Conservation (phyloP, 495 filamentous ascomycete genomes). For the Aspergillus affinis region DNA sequence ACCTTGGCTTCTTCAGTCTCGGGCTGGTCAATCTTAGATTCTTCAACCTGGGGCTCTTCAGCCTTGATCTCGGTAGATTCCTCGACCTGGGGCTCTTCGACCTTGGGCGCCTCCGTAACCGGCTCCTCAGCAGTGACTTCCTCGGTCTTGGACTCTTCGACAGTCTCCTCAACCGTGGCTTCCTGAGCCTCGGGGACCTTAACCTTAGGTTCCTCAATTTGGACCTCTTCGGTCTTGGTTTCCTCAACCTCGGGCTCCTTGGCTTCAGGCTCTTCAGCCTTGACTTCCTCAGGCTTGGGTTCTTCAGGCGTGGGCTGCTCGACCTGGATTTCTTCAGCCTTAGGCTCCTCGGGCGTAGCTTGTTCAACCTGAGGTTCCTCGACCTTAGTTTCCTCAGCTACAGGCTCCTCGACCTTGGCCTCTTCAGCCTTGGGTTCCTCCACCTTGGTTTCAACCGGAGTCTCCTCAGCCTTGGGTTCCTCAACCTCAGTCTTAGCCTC, state of each 20-base stretch:
- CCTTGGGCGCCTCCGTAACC: not conserved
- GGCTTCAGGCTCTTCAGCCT: not conserved
- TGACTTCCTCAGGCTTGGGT: not conserved
- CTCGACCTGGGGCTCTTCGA: too few relatives aligned
- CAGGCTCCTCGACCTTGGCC: not conserved
- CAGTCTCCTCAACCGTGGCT: not conserved
- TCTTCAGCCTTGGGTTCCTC: not conserved
- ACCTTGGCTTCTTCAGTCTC: not conserved
- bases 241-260: not conserved
- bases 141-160: slow-evolving; percentile 1
- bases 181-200: not conserved
- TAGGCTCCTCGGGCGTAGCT: not conserved
- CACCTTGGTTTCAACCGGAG: too few relatives aligned
- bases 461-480: not conserved
- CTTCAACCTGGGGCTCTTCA: not conserved
- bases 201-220: not conserved
- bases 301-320: too few relatives aligned
- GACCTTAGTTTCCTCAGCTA: not conserved
- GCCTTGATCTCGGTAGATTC: not conserved
- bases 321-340: not conserved
- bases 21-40: not conserved
- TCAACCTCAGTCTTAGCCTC: not conserved
- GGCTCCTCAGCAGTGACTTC: slow-evolving; percentile 12
- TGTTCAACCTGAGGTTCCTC: slow-evolving; percentile 12
- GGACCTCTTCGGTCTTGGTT: not conserved